Evolutionary conservation across 2,329 filamentous ascomycete species (phyloP), one percentile per base, ranked within the genome.

Genomic region (Talaromyces sp.): DNA sequence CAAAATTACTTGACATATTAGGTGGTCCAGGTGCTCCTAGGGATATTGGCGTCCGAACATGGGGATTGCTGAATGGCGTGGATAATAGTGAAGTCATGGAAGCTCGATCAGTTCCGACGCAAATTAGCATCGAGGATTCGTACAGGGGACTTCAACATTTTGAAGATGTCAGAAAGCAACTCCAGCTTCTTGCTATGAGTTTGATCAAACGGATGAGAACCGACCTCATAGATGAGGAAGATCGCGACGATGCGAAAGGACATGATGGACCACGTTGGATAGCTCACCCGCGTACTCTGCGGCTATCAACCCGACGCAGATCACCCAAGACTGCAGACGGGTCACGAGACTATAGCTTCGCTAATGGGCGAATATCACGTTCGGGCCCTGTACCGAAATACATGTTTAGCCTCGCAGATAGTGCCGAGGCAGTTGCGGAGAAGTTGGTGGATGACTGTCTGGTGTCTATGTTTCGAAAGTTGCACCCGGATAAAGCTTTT

Each of bases 61-160:
- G 92, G 92, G 83, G 81, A 19, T 81, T 97, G 6, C 79, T 98
- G 1, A 89, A 97, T 74, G 94, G 93, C 5, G 83, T 92, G 31
- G 94, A 98, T 75, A 80, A 88, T 61, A 83, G 85, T 0, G 88
- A 91, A 66, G 92, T 98, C 19, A 87, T 88, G 59, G 83, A 88
- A 68, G 90, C 88, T 1, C 86, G 86, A 70, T 85, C 88, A 53
- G 78, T 96, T 1, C 94, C 94, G 0, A 88, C 87, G 1, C 93
- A 97, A 76, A 96, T 98, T 74, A 95, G 92, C 76, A 95, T 98
- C 68, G 94, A 98, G 74, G 93, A 98, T 77, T 95, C 92, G 17
- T 98, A 96, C 75, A 84, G 86, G 27, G 87, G 88, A 0, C 81
- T 97, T 1, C 86, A 90, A 69, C 88, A 83, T 0, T 74, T 89